phyloP scores from a whole-genome alignment of 192 early-diverging fungal species.

The Diversispora epigaea region DNA sequence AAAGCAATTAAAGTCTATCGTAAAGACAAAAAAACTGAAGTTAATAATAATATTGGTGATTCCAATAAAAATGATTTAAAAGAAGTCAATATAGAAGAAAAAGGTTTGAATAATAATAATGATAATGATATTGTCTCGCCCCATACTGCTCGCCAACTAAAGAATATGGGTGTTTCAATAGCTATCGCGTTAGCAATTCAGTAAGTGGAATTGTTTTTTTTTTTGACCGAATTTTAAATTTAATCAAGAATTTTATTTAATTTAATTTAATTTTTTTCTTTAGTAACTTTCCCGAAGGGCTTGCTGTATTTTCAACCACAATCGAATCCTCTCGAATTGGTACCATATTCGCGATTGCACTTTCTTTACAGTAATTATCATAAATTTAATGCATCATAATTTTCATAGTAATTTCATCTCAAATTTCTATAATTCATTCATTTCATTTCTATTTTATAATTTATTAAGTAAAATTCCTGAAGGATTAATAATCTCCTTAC shows the following conservation, averaged over 20 bases:
- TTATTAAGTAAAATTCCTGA: slow-evolving; percentile 27
- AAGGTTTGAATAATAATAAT: neutral
- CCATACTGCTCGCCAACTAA: neutral
- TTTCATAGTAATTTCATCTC: neutral
- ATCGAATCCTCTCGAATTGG: neutral
- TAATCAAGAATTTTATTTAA: neutral
- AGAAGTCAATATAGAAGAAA: neutral
- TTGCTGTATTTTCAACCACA: slow-evolving; percentile 6
- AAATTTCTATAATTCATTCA: neutral
- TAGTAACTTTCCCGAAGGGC: slow-evolving; percentile 28
- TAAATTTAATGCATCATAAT: neutral
- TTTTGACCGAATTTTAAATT: neutral
- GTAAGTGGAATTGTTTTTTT: slow-evolving; percentile 13
- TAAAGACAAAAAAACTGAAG: neutral
- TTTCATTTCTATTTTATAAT: neutral
- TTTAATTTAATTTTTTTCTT: neutral
- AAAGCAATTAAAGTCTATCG: neutral
- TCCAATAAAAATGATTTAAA: neutral
- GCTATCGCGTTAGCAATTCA: slow-evolving; percentile 10
- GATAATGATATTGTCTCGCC: neutral
- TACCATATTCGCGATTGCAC: slow-evolving; percentile 13
- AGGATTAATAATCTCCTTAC: slow-evolving; percentile 22
- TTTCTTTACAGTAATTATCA: slow-evolving; percentile 27
- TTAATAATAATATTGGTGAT: neutral
- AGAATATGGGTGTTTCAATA: slow-evolving; percentile 15